A percentile compares a stretch with the other conserved stretches of the same genome.
These are phyloP conservation scores for Nitzschia sp. DNA, from an alignment of 108 stramenopile genomes.

Conservation along the genomic window DNA sequence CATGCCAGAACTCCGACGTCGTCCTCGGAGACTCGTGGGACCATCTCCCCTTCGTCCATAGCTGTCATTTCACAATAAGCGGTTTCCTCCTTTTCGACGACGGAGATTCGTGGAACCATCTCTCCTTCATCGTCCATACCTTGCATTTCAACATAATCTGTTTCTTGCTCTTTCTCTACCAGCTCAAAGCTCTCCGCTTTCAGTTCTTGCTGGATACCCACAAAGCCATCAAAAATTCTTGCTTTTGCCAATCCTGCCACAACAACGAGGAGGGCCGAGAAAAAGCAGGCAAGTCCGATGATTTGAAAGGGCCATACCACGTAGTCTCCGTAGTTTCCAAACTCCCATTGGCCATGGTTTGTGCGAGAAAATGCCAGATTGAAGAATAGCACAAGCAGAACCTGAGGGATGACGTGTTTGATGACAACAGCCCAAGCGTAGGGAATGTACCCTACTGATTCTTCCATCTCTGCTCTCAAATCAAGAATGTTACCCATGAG, in stretches of 20 bases:
- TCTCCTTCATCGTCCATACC: background rate
- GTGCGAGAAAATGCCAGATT: constrained; percentile 26
- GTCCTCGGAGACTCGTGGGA: no score
- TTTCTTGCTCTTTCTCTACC: background rate
- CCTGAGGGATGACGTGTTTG: constrained; percentile 47
- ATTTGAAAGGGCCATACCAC: constrained; percentile 37
- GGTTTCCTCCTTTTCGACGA: no score
- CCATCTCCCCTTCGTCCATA: no score
- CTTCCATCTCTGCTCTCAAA: background rate
- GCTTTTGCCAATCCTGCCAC: constrained; percentile 27
- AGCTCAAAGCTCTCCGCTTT: background rate
- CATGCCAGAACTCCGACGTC: no score
- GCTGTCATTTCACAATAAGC: no score
- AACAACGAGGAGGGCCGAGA: constrained; percentile 34
- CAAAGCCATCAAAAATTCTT: constrained; percentile 7
- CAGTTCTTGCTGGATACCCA: background rate
- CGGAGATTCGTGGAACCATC: no score
- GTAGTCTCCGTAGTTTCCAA: constrained; percentile 38
- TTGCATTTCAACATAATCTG: background rate
- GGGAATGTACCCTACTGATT: constrained; percentile 27
- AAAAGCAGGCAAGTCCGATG: constrained; percentile 32
- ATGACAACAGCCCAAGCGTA: constrained; percentile 48
- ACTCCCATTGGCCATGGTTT: constrained; percentile 5
- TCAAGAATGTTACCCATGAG: constrained; percentile 25
- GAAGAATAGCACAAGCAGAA: constrained; percentile 42